phyloP scores from a whole-genome alignment of 495 filamentous ascomycete species.

The Baudoinia panamericana region DNA sequence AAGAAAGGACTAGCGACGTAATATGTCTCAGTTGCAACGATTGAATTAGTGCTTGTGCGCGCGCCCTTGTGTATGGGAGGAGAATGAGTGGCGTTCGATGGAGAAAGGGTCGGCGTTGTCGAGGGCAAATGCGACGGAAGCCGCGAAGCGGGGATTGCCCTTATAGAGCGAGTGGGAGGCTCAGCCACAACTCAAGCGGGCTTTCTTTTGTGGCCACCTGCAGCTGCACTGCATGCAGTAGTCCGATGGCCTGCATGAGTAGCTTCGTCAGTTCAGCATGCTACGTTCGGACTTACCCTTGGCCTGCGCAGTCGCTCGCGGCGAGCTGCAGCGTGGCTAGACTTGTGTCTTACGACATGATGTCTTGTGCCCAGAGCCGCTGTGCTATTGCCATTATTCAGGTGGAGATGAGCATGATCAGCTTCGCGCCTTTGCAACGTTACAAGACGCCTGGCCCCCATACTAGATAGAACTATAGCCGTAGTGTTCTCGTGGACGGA shows the following conservation, averaged over 20 bases:
- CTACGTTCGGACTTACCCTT: neutral
- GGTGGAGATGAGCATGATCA: constrained; percentile 3
- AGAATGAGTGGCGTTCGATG: constrained; percentile 9
- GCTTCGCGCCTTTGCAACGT: neutral
- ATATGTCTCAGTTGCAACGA: constrained; percentile 14
- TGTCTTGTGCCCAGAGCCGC: neutral
- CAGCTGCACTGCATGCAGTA: constrained; percentile 8
- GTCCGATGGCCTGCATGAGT: constrained; percentile 7
- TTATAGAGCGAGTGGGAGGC: constrained; percentile 6
- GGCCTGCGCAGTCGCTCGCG: neutral
- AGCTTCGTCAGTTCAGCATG: constrained; percentile 4
- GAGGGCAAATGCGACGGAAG: constrained; percentile 1
- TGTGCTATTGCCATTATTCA: neutral
- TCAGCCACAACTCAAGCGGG: constrained; percentile 4
- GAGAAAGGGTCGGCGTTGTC: constrained; percentile 9
- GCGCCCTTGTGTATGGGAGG: constrained; percentile 8
- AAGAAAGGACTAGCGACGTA: constrained; percentile 9
- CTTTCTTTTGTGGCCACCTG: constrained; percentile 13
- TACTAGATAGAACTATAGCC: constrained; percentile 2
- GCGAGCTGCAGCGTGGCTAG: no score
- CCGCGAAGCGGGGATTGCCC: constrained; percentile 1
- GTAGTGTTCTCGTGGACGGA: neutral
- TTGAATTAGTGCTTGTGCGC: constrained; percentile 10
- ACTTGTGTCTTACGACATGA: constrained; percentile 2
- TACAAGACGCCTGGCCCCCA: neutral